Base-by-base conservation (phyloP, 257 asterid genomes). In the Agastache rugosa region DNA sequence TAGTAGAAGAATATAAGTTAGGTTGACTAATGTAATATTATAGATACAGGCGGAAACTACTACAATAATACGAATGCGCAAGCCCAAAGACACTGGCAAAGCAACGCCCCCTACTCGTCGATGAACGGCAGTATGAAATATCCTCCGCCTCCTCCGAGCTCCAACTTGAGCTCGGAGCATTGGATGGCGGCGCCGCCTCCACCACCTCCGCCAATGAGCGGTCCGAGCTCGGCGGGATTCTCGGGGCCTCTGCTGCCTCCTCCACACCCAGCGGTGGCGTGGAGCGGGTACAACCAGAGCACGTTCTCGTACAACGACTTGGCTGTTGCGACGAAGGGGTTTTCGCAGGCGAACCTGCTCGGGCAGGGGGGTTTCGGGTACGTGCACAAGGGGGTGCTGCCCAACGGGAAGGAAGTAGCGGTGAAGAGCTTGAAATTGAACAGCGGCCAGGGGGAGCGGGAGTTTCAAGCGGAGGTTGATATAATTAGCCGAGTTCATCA, bases 361-460 rank as follows among this genome's bases (percentile, higher is more conserved):
- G 96, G 96, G 29, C 90, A 89, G 65, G 92, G 96, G 10, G 96
- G 96, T 5, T 89, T 89, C 61, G 96, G 92, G 61, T 85, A 82
- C 77, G 96, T 89, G 45, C 90, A 88, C 78, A 88, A 83, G 74
- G 91, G 91, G 35, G 78, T 86, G 59, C 79, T 86, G 78, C 87
- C 85, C 29, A 83, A 82, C 31, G 89, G 95, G 55, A 89, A 83
- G 55, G 85, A 82, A 11, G 75, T 87, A 0, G 89, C 90, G 0
- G 92, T 87, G 69, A 89, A 89, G 78, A 87, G 88, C 81, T 54
- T 89, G 81, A 89, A 89, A 58, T 8, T 72, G n/a, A 87, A 87
- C 71, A 89, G 96, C 75, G 87, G 86, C 73, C 96, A 89, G 71
- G 96, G 92, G 48, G 92, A 89, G 29, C 85, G 91, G 0, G 92